Evolutionary conservation across 352 stramenopile species (phyloP), one percentile per base, ranked within the genome.

Genomic region (Globisporangium paroecandrum): DNA sequence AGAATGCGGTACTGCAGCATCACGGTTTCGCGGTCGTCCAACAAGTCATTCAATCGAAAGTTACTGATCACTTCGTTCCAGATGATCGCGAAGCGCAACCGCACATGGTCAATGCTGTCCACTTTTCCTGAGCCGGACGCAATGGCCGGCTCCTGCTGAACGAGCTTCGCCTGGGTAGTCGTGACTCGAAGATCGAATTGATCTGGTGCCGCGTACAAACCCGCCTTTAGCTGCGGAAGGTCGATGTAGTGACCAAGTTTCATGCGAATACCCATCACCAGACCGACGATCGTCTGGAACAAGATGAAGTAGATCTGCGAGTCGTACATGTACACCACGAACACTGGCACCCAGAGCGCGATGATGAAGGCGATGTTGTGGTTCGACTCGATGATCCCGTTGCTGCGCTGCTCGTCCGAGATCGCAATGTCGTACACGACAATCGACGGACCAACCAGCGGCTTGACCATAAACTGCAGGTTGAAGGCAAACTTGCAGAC

Each of bases 1-100:
- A 90, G 54, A 43, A 95, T 90, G 13, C 85, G 83, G 47, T 95
- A 95, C 66, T 95, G 87, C 34, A 95, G 57, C 49, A 95, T 94
- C 24, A 91, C 81, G 0, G 86, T 93, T 66, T 95, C 87, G 41
- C 87, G 85, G 46, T 95, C 86, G 27, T 95, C 87, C 1, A 95
- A 68, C 22, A 95, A 64, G 65, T 95, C 87, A 38, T 91, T 92
- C n/a, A 93, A 51, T 4, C 87, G 85, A 59, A 95, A 95, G 58
- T 85, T 94, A 64, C 87, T 90, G 27, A 95, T 84, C 53, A 93
- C 81, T 71, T 95, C 84, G 70, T 95, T 95, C 87, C 87, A 95
- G 32, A 95, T 87, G 55, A 96, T 90, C 0, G 85, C 85, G 66
- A 94, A 94, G 20, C 87, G 89, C 47, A 95, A 64, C 2, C 77